phyloP scores from a whole-genome alignment of 345 rosid genomes.

The Fremontodendron californicum region DNA sequence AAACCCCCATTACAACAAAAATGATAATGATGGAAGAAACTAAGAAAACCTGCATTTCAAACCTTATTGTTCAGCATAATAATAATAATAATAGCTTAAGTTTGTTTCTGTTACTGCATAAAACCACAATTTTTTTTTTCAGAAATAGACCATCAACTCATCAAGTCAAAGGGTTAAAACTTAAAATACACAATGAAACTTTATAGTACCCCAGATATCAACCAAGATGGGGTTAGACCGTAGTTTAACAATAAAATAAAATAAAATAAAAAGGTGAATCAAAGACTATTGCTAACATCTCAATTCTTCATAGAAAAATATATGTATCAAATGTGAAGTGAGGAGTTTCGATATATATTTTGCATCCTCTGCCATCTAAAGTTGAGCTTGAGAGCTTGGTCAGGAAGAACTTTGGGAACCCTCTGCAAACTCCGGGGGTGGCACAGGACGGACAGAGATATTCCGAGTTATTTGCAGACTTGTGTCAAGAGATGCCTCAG shows the following conservation, averaged over 20 bases:
- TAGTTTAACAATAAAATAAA: not conserved
- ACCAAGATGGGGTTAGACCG: not conserved
- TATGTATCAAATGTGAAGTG: not conserved
- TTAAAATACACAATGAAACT: not conserved
- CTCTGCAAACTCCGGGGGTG: conserved; percentile 30
- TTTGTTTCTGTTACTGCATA: not conserved
- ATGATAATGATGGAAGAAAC: no score
- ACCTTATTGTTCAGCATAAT: not conserved
- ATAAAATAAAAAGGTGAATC: not conserved
- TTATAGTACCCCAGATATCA: not conserved
- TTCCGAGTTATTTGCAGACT: conserved; percentile 20
- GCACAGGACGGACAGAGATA: conserved; percentile 31
- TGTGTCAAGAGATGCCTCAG: conserved; percentile 20
- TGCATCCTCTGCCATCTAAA: not conserved
- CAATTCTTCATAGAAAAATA: not conserved
- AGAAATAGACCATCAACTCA: not conserved
- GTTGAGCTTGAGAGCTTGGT: conserved; percentile 5
- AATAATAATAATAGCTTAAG: not conserved
- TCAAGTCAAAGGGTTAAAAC: not conserved
- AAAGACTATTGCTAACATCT: conserved; percentile 9
- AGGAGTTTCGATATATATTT: not conserved
- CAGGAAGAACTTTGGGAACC: conserved; percentile 11
- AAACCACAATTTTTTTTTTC: not conserved
- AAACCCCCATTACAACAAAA: no score
- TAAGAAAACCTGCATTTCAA: no score